A percentile compares a stretch with the other conserved stretches of the same genome.
phyloP scores from a whole-genome alignment of 495 filamentous ascomycete species.

The Cercophora scortea region DNA sequence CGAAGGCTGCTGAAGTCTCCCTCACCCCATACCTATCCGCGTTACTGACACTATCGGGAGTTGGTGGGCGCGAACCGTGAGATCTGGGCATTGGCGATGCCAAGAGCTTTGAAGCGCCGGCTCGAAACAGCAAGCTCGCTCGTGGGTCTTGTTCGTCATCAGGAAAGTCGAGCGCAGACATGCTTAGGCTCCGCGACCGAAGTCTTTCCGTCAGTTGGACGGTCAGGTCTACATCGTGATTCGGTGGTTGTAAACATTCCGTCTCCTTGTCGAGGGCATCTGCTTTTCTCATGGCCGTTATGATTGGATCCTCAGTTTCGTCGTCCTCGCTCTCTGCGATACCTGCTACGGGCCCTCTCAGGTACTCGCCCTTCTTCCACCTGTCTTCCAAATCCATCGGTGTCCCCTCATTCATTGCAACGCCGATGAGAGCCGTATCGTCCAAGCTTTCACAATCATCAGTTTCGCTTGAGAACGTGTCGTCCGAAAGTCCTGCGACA shows the following conservation, averaged over 20 bases:
- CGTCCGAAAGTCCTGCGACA: too few species aligned
- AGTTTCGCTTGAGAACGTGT: too few species aligned
- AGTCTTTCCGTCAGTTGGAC: slow-evolving; percentile 9
- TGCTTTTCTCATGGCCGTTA: slow-evolving; percentile 40
- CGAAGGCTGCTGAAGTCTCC: too few species aligned
- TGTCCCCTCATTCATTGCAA: background rate
- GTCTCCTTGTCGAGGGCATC: slow-evolving; percentile 42
- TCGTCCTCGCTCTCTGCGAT: background rate
- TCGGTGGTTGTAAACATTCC: slow-evolving; percentile 29
- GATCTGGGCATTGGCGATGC: background rate
- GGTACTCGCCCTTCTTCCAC: background rate
- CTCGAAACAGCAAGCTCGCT: background rate
- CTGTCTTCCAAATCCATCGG: background rate
- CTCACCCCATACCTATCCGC: background rate
- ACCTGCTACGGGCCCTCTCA: background rate
- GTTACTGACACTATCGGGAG: background rate
- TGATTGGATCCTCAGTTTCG: slow-evolving; percentile 27
- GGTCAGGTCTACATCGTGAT: slow-evolving; percentile 29
- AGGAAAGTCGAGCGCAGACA: slow-evolving; percentile 19
- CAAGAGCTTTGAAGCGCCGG: background rate
- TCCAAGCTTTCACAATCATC: too few species aligned
- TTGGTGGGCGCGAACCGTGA: background rate
- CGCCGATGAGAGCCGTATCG: too few species aligned
- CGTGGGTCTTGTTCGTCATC: background rate
- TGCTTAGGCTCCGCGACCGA: slow-evolving; percentile 25